phyloP scores from a whole-genome alignment of 768 basidiomycete species.

The Boletus speciosus region DNA sequence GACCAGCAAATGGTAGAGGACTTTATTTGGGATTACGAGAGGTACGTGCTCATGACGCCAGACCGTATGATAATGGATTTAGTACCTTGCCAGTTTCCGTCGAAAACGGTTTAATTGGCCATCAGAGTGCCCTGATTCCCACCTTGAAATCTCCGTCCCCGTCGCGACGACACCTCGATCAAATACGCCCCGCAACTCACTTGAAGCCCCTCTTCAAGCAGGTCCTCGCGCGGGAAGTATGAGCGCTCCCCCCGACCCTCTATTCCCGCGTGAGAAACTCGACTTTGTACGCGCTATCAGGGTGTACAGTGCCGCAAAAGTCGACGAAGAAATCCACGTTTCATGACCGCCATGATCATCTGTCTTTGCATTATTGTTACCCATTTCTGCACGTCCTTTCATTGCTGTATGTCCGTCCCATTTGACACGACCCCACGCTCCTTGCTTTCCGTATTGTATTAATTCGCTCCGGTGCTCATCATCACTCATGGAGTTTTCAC shows the following conservation, averaged over 20 bases:
- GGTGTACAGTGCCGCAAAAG: slow-evolving; percentile 50
- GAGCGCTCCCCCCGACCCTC: slow-evolving; percentile 18
- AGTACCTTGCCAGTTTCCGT: slow-evolving; percentile 48
- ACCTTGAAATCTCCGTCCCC: slow-evolving; percentile 22
- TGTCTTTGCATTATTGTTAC: background rate
- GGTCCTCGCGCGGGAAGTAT: slow-evolving; percentile 12
- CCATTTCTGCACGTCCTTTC: background rate
- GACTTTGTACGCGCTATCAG: slow-evolving; percentile 50
- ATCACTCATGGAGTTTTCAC: background rate
- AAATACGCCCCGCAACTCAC: slow-evolving; percentile 15
- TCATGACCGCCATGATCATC: slow-evolving; percentile 10
- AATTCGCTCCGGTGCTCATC: background rate
- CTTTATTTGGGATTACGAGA: slow-evolving; percentile 35
- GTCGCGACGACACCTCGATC: slow-evolving; percentile 23
- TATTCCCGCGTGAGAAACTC: slow-evolving; percentile 37
- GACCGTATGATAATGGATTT: slow-evolving; percentile 5
- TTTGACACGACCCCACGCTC: slow-evolving; percentile 19
- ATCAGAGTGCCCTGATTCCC: slow-evolving; percentile 37
- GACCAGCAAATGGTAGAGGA: slow-evolving; percentile 26
- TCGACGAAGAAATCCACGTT: slow-evolving; percentile 27
- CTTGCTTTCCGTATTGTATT: slow-evolving; percentile 5
- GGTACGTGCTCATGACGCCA: slow-evolving; percentile 20
- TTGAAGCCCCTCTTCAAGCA: slow-evolving; percentile 11
- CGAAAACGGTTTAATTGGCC: slow-evolving; percentile 71
- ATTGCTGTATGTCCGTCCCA: slow-evolving; percentile 5